Evolutionary conservation across 2,329 filamentous ascomycete genomes (phyloP).

Genomic region (Aureobasidium sp.): DNA sequence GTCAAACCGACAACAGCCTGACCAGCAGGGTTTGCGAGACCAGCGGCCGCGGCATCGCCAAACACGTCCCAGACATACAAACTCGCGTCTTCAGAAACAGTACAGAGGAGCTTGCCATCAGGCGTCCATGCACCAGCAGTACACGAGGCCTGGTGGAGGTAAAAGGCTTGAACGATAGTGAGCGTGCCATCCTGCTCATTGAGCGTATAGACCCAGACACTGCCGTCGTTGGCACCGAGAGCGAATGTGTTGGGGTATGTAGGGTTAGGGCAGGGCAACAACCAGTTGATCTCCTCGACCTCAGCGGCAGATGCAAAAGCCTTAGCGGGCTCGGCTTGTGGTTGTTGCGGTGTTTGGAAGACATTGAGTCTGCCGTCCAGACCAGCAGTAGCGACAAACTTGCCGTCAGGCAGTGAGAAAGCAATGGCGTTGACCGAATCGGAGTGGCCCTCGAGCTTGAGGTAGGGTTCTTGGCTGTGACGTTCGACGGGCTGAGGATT

Average conservation of each 20-base stretch:
- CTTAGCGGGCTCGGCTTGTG: slow-evolving; percentile 21
- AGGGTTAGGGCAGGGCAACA: slow-evolving; percentile 63
- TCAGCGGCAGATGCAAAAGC: slow-evolving; percentile 75
- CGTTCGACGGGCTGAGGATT: slow-evolving; percentile 50
- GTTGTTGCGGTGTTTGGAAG: slow-evolving; percentile 22
- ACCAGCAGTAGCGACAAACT: slow-evolving; percentile 79
- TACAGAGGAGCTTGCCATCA: slow-evolving; percentile 78
- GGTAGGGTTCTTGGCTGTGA: slow-evolving; percentile 56
- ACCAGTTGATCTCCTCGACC: slow-evolving; percentile 93
- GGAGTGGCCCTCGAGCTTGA: slow-evolving; percentile 77
- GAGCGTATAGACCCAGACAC: slow-evolving; percentile 92
- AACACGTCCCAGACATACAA: slow-evolving; percentile 93
- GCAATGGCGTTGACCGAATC: slow-evolving; percentile 82
- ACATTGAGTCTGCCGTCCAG: slow-evolving; percentile 75
- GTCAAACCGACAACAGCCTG: slow-evolving; percentile 70
- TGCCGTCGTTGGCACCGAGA: slow-evolving; percentile 81
- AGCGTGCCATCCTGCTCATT: slow-evolving; percentile 61
- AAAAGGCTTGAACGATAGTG: slow-evolving; percentile 83
- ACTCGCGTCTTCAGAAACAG: slow-evolving; percentile 79
- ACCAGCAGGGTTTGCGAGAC: slow-evolving; percentile 41
- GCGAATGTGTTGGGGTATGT: slow-evolving; percentile 73
- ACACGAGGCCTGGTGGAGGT: slow-evolving; percentile 79
- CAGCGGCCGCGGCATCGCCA: slow-evolving; percentile 62
- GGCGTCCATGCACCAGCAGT: slow-evolving; percentile 88
- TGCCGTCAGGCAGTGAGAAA: slow-evolving; percentile 76